These are phyloP conservation scores for Aureobasidium pullulans DNA, from an alignment of 2,329 filamentous ascomycete genomes.

Conservation along the genomic window DNA sequence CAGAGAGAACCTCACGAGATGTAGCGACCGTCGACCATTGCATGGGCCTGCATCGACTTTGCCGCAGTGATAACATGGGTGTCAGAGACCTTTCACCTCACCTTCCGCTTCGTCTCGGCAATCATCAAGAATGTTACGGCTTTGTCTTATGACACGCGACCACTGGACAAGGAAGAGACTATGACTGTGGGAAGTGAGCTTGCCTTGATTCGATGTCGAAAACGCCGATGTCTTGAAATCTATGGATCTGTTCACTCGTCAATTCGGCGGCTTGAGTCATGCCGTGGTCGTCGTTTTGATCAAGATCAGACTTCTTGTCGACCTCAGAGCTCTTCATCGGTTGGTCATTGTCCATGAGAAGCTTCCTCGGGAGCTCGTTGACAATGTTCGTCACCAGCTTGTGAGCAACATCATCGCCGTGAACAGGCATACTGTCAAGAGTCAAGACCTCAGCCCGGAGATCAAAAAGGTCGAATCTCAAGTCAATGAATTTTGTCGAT, in stretches of 20 bases:
- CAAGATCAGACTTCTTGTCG: background rate
- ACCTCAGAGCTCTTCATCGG: background rate
- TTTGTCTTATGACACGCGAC: background rate
- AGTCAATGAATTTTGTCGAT: background rate
- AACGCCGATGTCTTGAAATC: background rate
- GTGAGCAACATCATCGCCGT: background rate
- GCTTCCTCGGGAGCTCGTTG: background rate
- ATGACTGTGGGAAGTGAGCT: too few species aligned
- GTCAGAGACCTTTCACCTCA: background rate
- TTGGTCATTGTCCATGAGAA: background rate
- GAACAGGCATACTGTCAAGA: background rate
- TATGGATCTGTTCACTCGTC: background rate
- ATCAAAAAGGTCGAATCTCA: background rate
- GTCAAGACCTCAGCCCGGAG: background rate
- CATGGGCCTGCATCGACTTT: too few species aligned
- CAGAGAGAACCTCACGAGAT: too few species aligned
- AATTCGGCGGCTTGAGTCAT: background rate
- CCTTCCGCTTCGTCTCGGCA: background rate
- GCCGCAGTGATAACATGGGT: too few species aligned
- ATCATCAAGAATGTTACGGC: background rate
- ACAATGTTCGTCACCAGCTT: background rate
- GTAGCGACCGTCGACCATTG: too few species aligned
- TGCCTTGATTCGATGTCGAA: background rate
- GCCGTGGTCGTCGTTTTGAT: background rate
- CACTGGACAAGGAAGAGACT: background rate